Conservation (phyloP, 805 yeast genomes). For the Zygoascus biomembranicola region DNA sequence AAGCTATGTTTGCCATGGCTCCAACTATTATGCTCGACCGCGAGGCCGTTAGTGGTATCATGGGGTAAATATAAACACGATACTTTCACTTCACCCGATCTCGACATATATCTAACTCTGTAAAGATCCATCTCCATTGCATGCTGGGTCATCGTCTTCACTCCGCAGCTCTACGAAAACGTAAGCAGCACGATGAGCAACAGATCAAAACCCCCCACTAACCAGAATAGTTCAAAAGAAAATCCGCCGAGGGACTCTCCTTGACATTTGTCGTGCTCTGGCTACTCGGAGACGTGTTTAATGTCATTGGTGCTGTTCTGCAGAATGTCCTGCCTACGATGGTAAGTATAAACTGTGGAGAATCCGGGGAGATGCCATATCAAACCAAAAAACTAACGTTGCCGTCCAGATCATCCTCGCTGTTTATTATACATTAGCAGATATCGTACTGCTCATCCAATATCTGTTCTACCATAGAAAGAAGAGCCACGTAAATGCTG, state of each 20-base stretch:
- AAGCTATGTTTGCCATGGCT: constrained; percentile 2
- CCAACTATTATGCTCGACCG: constrained; percentile 13
- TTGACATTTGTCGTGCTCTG: constrained; percentile 78
- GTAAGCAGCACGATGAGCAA: constrained; percentile 18
- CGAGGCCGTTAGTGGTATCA: constrained; percentile 62
- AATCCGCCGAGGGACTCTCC: constrained; percentile 86
- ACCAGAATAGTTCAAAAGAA: constrained; percentile 46
- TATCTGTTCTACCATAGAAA: constrained; percentile 72
- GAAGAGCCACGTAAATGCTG: constrained; percentile 49
- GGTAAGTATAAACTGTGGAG: constrained; percentile 27
- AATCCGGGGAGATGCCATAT: neutral
- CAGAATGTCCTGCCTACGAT: constrained; percentile 92
- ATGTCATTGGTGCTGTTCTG: constrained; percentile 80
- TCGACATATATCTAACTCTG: neutral
- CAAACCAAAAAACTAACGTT: neutral
- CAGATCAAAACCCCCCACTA: neutral
- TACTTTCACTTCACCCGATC: neutral
- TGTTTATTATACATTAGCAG: constrained; percentile 87
- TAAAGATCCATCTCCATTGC: constrained; percentile 77
- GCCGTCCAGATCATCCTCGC: constrained; percentile 55
- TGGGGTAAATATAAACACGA: constrained; percentile 33
- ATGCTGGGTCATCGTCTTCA: constrained; percentile 96
- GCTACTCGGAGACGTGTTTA: constrained; percentile 91
- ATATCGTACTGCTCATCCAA: constrained; percentile 73
- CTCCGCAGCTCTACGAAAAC: constrained; percentile 93